Evolutionary conservation across 1,284 basidiomycete species (phyloP).

Genomic region (Puccinia sorghi): DNA sequence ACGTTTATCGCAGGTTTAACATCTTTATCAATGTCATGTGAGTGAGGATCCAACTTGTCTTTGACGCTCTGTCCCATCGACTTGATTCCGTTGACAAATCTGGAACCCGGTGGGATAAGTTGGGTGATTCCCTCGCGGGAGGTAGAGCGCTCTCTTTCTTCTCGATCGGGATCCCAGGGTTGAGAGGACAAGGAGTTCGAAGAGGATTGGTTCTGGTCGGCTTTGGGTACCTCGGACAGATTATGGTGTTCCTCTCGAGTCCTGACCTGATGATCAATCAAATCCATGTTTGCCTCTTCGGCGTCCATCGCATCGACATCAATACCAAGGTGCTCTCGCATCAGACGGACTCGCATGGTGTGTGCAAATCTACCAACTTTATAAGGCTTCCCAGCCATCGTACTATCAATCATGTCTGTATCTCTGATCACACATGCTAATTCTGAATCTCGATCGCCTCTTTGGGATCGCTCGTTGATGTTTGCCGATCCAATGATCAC

Average conservation of each 20-base stretch:
- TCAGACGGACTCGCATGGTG: slow-evolving; percentile 84
- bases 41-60: slow-evolving; percentile 63
- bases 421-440: slow-evolving; percentile 88
- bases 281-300: slow-evolving; percentile 64
- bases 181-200: slow-evolving; percentile 16
- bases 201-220: background rate
- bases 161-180: slow-evolving; percentile 41
- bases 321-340: slow-evolving; percentile 93
- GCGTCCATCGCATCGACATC: slow-evolving; percentile 85
- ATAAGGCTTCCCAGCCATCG: slow-evolving; percentile 91
- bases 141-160: slow-evolving; percentile 21
- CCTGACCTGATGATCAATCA: slow-evolving; percentile 61
- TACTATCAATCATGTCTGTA: slow-evolving; percentile 88
- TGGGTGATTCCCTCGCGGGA: slow-evolving; percentile 31
- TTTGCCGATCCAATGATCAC: slow-evolving; percentile 99
- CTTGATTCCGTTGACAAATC: slow-evolving; percentile 57
- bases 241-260: slow-evolving; percentile 59
- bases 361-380: slow-evolving; percentile 96
- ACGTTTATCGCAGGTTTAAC: slow-evolving; percentile 36
- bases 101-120: slow-evolving; percentile 21
- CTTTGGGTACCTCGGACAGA: background rate
- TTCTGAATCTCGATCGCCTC: slow-evolving; percentile 95
- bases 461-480: slow-evolving; percentile 94
- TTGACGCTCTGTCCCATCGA: slow-evolving; percentile 78
- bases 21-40: slow-evolving; percentile 53